A percentile compares a stretch with the other conserved stretches of the same genome.
Evolutionary conservation across 352 stramenopile genomes (phyloP).

Genomic region (Phytophthora idaei): DNA sequence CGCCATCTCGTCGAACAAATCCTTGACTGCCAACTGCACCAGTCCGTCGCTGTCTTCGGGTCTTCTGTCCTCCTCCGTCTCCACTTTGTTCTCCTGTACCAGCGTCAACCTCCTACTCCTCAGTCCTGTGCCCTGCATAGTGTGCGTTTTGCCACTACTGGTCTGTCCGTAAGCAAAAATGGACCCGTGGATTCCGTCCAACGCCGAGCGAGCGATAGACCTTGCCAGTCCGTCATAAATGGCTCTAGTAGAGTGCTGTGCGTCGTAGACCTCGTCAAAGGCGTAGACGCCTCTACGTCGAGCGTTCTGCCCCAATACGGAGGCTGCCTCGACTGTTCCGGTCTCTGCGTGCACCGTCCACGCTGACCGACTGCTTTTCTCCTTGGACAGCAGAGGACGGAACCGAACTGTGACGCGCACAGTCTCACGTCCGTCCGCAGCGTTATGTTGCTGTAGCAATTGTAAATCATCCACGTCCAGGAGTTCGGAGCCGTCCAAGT

Average conservation of each 20-base stretch:
- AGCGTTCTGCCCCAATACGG: conserved; percentile 19
- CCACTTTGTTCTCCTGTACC: conserved; percentile 19
- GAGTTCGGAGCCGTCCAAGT: conserved; percentile 39
- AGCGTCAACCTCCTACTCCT: conserved; percentile 17
- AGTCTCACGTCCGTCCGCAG: conserved; percentile 27
- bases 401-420: conserved; percentile 52
- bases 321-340: conserved; percentile 36
- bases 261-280: conserved; percentile 61
- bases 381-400: conserved; percentile 37
- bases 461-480: conserved; percentile 46
- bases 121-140: conserved; percentile 59
- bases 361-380: conserved; percentile 35
- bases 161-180: conserved; percentile 89
- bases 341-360: conserved; percentile 45
- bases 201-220: conserved; percentile 68
- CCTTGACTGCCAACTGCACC: conserved; percentile 52
- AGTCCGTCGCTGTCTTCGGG: conserved; percentile 43
- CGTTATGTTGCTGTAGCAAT: conserved; percentile 24
- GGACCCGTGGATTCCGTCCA: conserved; percentile 78
- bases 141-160: conserved; percentile 83
- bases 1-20: conserved; percentile 61
- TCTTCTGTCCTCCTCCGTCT: conserved; percentile 40
- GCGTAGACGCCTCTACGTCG: conserved; percentile 42
- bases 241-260: conserved; percentile 45
- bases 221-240: conserved; percentile 76